phyloP scores from a whole-genome alignment of 345 rosid species.

The Schrenkiella parvula region DNA sequence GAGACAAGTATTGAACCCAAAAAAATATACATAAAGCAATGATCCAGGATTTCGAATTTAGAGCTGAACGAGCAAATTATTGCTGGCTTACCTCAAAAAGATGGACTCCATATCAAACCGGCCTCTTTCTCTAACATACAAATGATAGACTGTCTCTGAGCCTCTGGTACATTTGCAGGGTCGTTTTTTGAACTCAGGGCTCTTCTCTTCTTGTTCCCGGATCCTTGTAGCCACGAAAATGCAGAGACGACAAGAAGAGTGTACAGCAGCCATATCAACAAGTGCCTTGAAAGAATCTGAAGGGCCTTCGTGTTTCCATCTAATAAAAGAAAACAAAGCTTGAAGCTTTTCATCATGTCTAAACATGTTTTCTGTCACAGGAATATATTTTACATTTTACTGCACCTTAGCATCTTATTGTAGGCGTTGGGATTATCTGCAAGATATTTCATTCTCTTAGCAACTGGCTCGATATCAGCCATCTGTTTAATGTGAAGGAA shows the following conservation, averaged over 20 bases:
- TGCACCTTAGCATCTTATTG: conserved; percentile 64
- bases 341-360: background rate
- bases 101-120: conserved; percentile 74
- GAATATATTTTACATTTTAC: background rate
- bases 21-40: background rate
- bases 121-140: conserved; percentile 82
- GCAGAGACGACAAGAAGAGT: conserved; percentile 91
- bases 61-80: background rate
- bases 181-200: conserved; percentile 48
- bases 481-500: conserved; percentile 64
- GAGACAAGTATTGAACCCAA: background rate
- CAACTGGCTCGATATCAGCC: conserved; percentile 55
- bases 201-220: conserved; percentile 66
- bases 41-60: background rate
- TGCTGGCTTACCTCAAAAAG: conserved; percentile 56
- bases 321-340: conserved; percentile 25
- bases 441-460: conserved; percentile 70
- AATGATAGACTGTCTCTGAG: conserved; percentile 55
- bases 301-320: conserved; percentile 94
- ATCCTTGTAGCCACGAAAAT: conserved; percentile 73
- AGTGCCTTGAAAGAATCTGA: conserved; percentile 91
- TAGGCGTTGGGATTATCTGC: conserved; percentile 63
- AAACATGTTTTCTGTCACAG: background rate
- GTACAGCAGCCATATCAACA: conserved; percentile 93
- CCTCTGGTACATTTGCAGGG: conserved; percentile 78